Conservation (phyloP, 352 stramenopile genomes). For the Phytophthora kernoviae region DNA sequence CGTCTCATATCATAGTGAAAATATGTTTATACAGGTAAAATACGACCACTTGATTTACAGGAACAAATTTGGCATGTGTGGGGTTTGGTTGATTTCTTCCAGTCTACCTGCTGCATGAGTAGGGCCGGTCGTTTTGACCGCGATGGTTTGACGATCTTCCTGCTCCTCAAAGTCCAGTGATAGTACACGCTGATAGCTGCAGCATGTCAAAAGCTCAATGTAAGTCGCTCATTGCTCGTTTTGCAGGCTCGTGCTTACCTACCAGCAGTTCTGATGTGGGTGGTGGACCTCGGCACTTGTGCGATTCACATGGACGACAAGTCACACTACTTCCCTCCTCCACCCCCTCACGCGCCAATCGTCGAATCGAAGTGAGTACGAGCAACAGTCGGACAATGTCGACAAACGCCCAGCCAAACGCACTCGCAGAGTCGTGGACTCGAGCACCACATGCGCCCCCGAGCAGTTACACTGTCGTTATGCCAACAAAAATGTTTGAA, state of each 20-base stretch:
- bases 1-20: conserved; percentile 28
- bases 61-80: conserved; percentile 28
- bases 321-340: conserved; percentile 8
- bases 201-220: conserved; percentile 30
- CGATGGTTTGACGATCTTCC: conserved; percentile 26
- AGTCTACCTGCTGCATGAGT: conserved; percentile 5
- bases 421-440: conserved; percentile 24
- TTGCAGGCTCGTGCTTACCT: conserved; percentile 18
- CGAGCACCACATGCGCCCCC: conserved; percentile 39
- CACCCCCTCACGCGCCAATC: conserved; percentile 8
- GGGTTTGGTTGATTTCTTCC: conserved; percentile 34
- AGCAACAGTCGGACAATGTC: conserved; percentile 4
- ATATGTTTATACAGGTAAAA: conserved; percentile 18
- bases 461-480: conserved; percentile 61
- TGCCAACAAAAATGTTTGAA: conserved; percentile 66
- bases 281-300: conserved; percentile 32
- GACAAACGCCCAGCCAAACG: conserved; percentile 18
- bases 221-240: conserved; percentile 36
- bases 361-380: conserved; percentile 11
- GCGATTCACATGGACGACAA: conserved; percentile 45
- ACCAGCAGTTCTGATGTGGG: conserved; percentile 24
- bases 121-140: conserved; percentile 19
- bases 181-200: background rate
- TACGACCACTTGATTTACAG: conserved; percentile 30
- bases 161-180: conserved; percentile 5